Evolutionary conservation across 169 alveolate genomes (phyloP).

Genomic region (Babesia gibsoni): DNA sequence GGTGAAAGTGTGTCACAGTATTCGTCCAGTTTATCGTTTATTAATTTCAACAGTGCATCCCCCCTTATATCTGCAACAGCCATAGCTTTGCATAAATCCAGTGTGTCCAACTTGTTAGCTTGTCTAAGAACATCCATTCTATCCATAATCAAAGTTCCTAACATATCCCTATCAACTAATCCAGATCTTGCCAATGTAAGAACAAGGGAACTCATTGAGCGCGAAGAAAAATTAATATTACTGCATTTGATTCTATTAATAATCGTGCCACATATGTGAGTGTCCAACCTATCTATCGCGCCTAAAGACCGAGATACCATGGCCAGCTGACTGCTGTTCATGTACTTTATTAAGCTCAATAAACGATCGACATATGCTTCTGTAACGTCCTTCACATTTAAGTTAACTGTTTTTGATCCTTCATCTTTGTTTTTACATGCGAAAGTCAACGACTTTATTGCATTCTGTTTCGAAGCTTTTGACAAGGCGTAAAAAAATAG

Average conservation of each 20-base stretch:
- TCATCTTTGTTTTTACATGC: neutral
- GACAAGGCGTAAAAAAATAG: conserved; percentile 20
- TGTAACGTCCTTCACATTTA: conserved; percentile 14
- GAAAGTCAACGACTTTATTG: conserved; percentile 4
- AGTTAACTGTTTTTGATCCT: conserved; percentile 3
- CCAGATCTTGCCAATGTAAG: conserved; percentile 18
- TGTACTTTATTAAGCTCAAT: conserved; percentile 6
- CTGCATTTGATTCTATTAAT: neutral
- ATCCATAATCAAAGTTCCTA: conserved; percentile 7
- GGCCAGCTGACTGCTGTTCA: conserved; percentile 49
- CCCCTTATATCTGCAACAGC: conserved; percentile 1
- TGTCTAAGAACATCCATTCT: conserved; percentile 2
- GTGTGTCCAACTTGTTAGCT: conserved; percentile 15
- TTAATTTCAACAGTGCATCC: conserved; percentile 1
- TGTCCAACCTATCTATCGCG: conserved; percentile 8
- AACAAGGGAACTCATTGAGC: conserved; percentile 17
- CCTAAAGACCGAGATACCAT: conserved; percentile 26
- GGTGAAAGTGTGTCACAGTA: conserved; percentile 4
- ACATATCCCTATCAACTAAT: conserved; percentile 16
- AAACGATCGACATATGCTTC: conserved; percentile 15
- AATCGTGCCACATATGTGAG: neutral
- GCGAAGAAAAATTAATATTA: neutral
- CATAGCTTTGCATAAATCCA: conserved; percentile 1
- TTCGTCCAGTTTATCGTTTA: neutral
- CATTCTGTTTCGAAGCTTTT: neutral